phyloP scores from a whole-genome alignment of 345 rosid species.

The Pelargonium nanum region DNA sequence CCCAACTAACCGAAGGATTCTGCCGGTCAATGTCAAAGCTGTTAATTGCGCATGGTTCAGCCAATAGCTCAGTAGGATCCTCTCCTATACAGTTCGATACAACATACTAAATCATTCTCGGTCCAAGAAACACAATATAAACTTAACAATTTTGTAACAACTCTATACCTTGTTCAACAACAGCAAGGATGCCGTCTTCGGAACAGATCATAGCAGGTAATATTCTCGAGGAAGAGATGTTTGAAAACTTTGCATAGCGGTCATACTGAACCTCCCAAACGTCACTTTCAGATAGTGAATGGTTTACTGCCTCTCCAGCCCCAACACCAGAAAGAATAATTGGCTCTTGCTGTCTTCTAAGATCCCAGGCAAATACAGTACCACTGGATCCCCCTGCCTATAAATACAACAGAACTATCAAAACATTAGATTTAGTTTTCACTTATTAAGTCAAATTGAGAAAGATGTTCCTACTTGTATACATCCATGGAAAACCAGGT shows the following conservation, averaged over 20 bases:
- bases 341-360: constrained; percentile 54
- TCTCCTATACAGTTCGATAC: constrained; percentile 35
- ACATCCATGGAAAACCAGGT: too few species aligned
- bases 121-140: not conserved
- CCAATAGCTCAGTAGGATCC: constrained; percentile 60
- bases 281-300: constrained; percentile 64
- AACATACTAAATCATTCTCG: constrained; percentile 3
- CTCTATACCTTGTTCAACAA: constrained; percentile 56
- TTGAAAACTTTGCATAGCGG: constrained; percentile 40
- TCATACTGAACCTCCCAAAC: constrained; percentile 89
- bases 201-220: constrained; percentile 84
- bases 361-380: constrained; percentile 83
- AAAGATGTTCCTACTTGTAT: too few species aligned
- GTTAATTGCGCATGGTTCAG: constrained; percentile 89
- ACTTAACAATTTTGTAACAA: constrained; percentile 1
- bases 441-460: not conserved
- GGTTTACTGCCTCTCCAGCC: constrained; percentile 22
- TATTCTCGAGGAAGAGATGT: constrained; percentile 49
- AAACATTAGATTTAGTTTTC: not conserved
- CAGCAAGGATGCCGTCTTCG: constrained; percentile 88
- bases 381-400: constrained; percentile 94
- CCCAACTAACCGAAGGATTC: constrained; percentile 49
- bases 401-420: constrained; percentile 2
- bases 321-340: constrained; percentile 58
- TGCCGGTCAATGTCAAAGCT: constrained; percentile 79